These are phyloP conservation scores for Candida dajiaensis DNA, from an alignment of 805 yeast species.

Conservation along the genomic window DNA sequence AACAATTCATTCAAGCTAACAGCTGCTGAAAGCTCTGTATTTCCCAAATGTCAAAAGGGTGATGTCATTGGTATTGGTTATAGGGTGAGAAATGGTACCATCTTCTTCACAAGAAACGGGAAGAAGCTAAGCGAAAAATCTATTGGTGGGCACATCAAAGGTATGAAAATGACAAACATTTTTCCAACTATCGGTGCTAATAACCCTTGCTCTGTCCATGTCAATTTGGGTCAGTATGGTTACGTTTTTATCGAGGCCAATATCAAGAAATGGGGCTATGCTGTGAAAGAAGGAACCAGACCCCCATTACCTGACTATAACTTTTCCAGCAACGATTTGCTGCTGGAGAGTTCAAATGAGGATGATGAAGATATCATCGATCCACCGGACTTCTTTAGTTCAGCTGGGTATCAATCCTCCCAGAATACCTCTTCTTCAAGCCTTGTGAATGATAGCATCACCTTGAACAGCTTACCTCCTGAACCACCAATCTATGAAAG, in stretches of 20 bases:
- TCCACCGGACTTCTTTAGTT: constrained; percentile 21
- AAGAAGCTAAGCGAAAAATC: constrained; percentile 78
- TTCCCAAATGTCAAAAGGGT: constrained; percentile 65
- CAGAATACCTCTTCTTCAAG: constrained; percentile 19
- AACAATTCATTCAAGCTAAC: constrained; percentile 65
- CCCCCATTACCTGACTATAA: constrained; percentile 94
- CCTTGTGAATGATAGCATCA: constrained; percentile 24
- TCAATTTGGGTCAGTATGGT: constrained; percentile 81
- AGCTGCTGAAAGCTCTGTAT: constrained; percentile 40
- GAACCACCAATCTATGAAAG: constrained; percentile 32
- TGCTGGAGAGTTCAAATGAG: constrained; percentile 51
- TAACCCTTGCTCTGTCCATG: constrained; percentile 77
- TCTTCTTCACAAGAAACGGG: constrained; percentile 93
- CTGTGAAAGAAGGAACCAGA: constrained; percentile 75
- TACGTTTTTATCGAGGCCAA: constrained; percentile 79
- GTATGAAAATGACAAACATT: constrained; percentile 62
- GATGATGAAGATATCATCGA: constrained; percentile 22
- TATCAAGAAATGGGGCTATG: constrained; percentile 83
- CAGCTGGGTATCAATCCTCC: constrained; percentile 21
- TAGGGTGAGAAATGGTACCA: constrained; percentile 72
- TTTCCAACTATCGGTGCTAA: constrained; percentile 90
- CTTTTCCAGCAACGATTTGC: constrained; percentile 67
- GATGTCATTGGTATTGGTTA: constrained; percentile 94
- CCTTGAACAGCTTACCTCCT: constrained; percentile 27
- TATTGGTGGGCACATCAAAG: constrained; percentile 71